Conservation (phyloP, 129 eudicot species). For the Gnaphalium uliginosum region DNA sequence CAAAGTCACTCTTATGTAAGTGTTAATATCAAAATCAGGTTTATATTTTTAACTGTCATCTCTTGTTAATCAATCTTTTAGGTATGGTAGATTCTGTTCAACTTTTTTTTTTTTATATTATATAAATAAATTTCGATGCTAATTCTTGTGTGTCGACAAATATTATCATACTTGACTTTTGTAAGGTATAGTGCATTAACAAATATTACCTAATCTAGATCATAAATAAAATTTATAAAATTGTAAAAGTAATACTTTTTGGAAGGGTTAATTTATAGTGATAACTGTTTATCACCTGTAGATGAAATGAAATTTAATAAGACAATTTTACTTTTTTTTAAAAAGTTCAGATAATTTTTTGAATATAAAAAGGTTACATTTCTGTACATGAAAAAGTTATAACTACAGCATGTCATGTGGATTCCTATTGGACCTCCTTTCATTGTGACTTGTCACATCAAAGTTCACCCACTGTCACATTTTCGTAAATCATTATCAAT, state of each 20-base stretch:
- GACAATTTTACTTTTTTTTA: neutral
- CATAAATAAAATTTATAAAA: neutral
- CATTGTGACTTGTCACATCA: constrained; percentile 24
- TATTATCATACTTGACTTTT: neutral
- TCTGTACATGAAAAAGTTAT: neutral
- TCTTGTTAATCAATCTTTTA: neutral
- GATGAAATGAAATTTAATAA: neutral
- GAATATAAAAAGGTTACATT: neutral
- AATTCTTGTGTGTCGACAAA: neutral
- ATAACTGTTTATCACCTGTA: neutral
- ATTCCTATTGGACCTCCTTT: constrained; percentile 24
- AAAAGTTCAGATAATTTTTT: too few species aligned
- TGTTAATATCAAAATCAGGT: constrained; percentile 1
- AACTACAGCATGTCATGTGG: neutral
- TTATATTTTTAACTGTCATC: neutral
- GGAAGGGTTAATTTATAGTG: neutral
- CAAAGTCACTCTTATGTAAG: neutral
- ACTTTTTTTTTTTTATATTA: neutral
- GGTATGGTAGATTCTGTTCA: neutral
- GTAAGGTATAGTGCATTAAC: neutral
- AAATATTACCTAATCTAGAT: neutral
- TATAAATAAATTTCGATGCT: neutral
- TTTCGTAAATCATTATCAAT: neutral
- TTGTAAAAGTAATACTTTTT: too few species aligned
- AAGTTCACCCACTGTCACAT: constrained; percentile 11